Base-by-base conservation (phyloP, 139 green algal species). In the Chlorella sp. region DNA sequence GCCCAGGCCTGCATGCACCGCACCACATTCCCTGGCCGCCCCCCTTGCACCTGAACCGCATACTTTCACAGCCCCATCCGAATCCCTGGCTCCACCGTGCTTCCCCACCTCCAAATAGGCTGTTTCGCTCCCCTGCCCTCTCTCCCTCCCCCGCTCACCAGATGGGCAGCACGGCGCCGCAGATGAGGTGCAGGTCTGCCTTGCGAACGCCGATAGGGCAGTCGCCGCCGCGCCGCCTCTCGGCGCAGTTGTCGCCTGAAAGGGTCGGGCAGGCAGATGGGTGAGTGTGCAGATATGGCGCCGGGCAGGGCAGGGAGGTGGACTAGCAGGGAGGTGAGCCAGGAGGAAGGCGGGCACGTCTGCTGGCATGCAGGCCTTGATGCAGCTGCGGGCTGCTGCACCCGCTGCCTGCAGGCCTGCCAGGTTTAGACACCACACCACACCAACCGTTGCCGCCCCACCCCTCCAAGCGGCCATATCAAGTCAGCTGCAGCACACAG, bases 161-260 rank as follows among this genome's bases (percentile, higher is more conserved):
- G 21, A 91, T 60, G 28, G 69, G 68, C 73, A 93, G 81, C 57
- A 93, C 78, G 0, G 87, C 91, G 30, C 91, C 91, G 7, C 71
- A 88, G 32, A 93, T 79, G 16, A 93, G 57, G 64, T 93, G 91
- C 15, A 87, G 64, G 12, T 86, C 12, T 36, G 64, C 32, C 40
- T 81, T 68, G 53, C 91, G 83, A 32, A 26, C 48, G n/a, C 91
- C 91, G 18, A 32, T 26, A 0, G 30, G 14, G 73, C 91, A 93
- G n/a, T 66, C 34, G 32, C 40, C 36, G 39, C 69, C 89, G 40
- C 57, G 81, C 5, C 40, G 76, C 57, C 36, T 26, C 60, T 34
- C 36, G 26, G 36, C 15, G 76, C 77, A 86, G 76, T 79, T 77
- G 57, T 86, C 86, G 60, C 77, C 73, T 89, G 36, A 36, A 32